Base-by-base conservation (phyloP, 2,329 filamentous ascomycete species). In the Stenocarpella maydis region DNA sequence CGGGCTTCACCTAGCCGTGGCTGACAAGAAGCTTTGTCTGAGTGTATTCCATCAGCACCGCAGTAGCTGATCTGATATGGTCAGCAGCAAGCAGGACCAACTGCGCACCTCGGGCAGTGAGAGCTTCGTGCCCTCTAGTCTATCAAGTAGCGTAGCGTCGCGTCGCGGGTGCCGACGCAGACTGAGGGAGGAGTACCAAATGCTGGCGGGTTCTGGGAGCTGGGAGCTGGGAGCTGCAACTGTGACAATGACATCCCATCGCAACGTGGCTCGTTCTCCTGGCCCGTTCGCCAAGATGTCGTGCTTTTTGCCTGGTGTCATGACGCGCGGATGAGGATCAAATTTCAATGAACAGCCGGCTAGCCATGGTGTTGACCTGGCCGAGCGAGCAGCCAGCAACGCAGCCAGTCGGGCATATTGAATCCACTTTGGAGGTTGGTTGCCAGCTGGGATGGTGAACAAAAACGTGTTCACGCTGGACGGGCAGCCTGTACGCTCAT, bases 181-280 rank as follows among this genome's bases (percentile, higher is more conserved):
- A n/a, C 26, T n/a, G 41, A 61, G 41, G 26, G 58, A 61, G 53
- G 53, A 55, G 21, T 26, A 61, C 39, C 41, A 61, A 61, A 26
- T 61, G 55, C 39, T 39, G n/a, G 52, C 31, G 52, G 52, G 52
- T 14, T 34, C 10, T 54, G 47, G n/a, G 21, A 52, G 52, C 31
- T 54, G 47, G n/a, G 17, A 52, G 26, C 24, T 39, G 34, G n/a
- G 17, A 52, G 26, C 24, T 39, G 34, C 12, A 49, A n/a, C 47
- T 28, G 47, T 26, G 28, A 39, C n/a, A 19, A 26, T 58, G 26
- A 37, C 58, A 60, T 43, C 50, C 37, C 58, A 45, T 47, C 65
- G 69, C 70, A 69, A 71, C 67, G 70, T 71, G 70, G 67, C 70
- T 65, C 49, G 41, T 63, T 21, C 63, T 63, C 58, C 41, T 50